Evolutionary conservation across 2,329 filamentous ascomycete genomes (phyloP).

Genomic region (Fusarium marasasianum): DNA sequence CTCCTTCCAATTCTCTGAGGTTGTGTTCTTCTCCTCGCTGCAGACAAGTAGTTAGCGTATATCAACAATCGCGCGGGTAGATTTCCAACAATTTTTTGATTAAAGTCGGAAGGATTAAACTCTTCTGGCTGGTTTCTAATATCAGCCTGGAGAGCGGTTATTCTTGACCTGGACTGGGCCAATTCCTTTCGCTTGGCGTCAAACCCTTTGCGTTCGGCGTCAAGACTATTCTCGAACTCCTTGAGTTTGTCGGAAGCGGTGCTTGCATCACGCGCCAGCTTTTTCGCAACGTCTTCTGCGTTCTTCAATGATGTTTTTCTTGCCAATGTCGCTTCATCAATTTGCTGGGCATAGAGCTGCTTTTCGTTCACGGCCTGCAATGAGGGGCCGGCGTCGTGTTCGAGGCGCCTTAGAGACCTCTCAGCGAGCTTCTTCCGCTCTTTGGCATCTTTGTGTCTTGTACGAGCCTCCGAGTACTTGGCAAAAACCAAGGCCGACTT

Average conservation of each 20-base stretch:
- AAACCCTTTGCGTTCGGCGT: slow-evolving; percentile 61
- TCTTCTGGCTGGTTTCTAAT: slow-evolving; percentile 69
- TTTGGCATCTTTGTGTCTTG: slow-evolving; percentile 62
- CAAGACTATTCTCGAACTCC: slow-evolving; percentile 54
- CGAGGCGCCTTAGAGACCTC: slow-evolving; percentile 66
- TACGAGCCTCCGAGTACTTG: slow-evolving; percentile 67
- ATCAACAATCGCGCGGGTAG: not conserved
- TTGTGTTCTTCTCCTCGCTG: slow-evolving; percentile 70
- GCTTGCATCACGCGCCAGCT: slow-evolving; percentile 52
- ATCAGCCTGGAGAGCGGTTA: slow-evolving; percentile 71
- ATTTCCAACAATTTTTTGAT: slow-evolving; percentile 73
- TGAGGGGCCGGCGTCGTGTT: slow-evolving; percentile 70
- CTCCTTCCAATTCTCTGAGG: slow-evolving; percentile 60
- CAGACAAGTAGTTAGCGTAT: slow-evolving; percentile 38
- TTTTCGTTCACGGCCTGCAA: slow-evolving; percentile 76
- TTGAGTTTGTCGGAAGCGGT: slow-evolving; percentile 52
- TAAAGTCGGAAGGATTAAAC: slow-evolving; percentile 77
- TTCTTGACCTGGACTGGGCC: slow-evolving; percentile 60
- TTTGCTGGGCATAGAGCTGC: slow-evolving; percentile 68
- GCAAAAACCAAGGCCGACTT: slow-evolving; percentile 72
- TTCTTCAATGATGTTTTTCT: slow-evolving; percentile 64
- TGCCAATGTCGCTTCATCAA: slow-evolving; percentile 64
- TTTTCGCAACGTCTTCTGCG: slow-evolving; percentile 62
- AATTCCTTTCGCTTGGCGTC: slow-evolving; percentile 62
- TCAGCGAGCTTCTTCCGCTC: slow-evolving; percentile 62